Base-by-base conservation (phyloP, 164 flowering plant genomes). In the Euptelea pleiosperma region DNA sequence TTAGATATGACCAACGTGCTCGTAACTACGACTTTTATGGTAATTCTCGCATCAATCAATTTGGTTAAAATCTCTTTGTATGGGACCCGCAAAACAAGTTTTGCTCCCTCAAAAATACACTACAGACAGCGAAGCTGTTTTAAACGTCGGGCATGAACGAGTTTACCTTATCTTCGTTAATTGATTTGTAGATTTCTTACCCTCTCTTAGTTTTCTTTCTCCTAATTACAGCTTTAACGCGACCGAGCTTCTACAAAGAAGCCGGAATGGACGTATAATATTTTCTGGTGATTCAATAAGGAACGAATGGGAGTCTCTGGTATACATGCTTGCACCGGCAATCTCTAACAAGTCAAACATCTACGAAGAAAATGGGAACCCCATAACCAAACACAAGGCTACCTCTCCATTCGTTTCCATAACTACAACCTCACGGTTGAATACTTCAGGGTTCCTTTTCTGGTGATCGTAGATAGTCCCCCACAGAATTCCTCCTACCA, bases 281-380 rank as follows among this genome's bases (percentile, higher is more conserved):
- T 90, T 85, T 50, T 87, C 72, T 0, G 95, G 91, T 0, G 95
- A 87, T 63, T 87, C 97, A 0, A 76, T 87, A 29, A 78, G 97
- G 73, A 87, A 87, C 75, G 91, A 90, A 30, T 87, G 92, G 95
- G 97, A 90, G 52, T 90, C 97, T 3, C 49, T 90, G 55, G 36
- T 87, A n/a, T 90, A 95, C 83, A 80, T 87, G 95, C 80, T 90
- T 0, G 65, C 82, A 14, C 69, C 65, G 61, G 87, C 72, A 6
- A 82, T 85, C 30, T 47, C 86, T 1, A 83, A 89, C 74, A 24
- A 55, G 31, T 79, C 90, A 0, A 41, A 73, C 8, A 76, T 85
- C 35, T 81, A 79, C 39, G 92, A 90, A 71, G 75, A 63, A 29
- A 68, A 78, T 48, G 91, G 95, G 25, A 78, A 57, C 43, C 89